Conservation (phyloP, 306 rosid genomes). For the Lagenaria siceraria region DNA sequence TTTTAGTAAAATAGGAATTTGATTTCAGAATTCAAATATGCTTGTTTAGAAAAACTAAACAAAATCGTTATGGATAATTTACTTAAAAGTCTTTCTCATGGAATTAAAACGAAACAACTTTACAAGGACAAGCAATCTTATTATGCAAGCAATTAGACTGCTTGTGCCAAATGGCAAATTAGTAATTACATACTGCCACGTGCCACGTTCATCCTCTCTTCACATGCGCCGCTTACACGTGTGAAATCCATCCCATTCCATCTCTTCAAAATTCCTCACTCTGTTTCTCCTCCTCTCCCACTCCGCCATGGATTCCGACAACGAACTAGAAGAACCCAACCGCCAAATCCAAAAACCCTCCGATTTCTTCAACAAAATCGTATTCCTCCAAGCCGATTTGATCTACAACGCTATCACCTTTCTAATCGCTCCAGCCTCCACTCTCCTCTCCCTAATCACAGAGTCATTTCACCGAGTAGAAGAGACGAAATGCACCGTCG, state of each 20-base stretch:
- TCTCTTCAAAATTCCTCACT: neutral
- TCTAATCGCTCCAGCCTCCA: conserved; percentile 26
- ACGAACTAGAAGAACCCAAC: neutral
- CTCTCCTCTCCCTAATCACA: conserved; percentile 21
- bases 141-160: neutral
- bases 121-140: neutral
- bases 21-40: too few species aligned
- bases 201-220: neutral
- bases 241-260: neutral
- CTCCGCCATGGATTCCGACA: conserved; percentile 2
- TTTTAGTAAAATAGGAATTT: too few species aligned
- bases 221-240: neutral
- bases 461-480: conserved; percentile 37
- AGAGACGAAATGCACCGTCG: conserved; percentile 21
- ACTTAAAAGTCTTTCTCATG: too few species aligned
- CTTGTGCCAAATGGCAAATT: neutral
- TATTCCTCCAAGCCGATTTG: conserved; percentile 32
- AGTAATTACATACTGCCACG: neutral
- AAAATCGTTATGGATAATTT: too few species aligned
- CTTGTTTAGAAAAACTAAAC: too few species aligned
- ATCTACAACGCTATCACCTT: conserved; percentile 29
- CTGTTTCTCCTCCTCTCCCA: neutral
- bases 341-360: conserved; percentile 21
- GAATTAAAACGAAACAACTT: too few species aligned
- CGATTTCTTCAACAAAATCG: conserved; percentile 26